Evolutionary conservation across 139 green algal genomes (phyloP), one percentile per base, ranked within the genome.

Genomic region (Asterochloris sp.): DNA sequence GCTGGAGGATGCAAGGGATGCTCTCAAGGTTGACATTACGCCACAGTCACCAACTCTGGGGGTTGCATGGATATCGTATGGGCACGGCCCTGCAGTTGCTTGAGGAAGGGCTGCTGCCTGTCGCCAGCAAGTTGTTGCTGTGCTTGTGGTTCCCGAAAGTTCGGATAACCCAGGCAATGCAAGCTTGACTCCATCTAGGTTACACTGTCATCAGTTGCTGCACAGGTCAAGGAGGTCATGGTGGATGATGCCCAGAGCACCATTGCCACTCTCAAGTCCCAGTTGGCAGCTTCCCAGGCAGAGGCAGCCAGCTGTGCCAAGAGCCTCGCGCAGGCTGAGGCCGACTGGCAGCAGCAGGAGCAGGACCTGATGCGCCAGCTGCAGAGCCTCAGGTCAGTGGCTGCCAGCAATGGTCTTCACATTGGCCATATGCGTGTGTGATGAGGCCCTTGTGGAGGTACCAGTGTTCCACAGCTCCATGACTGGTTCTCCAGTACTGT

Each of bases 191-290:
- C 63, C 14, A 24, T 16, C 14, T 14, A 14, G 16, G 38, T 6
- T 54, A 10, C 38, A 10, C 6, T 54, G 38, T 6, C 38, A 54
- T 54, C 66, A 71, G 66, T 23, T 26, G 66, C 9, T 73, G 13
- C 38, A 54, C 87, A 95, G 92, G 85, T 95, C 24, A 96, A 95
- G 82, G 82, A 86, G 19, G 90, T 89, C 6, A 95, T 95, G 91
- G 79, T 96, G 27, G 90, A 95, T 85, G 91, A 87, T 78, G 92
- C 92, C 47, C 90, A 96, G 69, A 87, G 89, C 26, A 90, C 86
- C 54, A 88, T 96, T 29, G 69, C 80, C 0, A 80, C 86, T 12
- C 86, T 96, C 1, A 93, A 93, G 84, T 84, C 84, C 0, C 84
- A 91, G 68, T 63, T 92, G 47, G 74, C 62, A 13, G 90, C 89